A percentile compares a stretch with the other conserved stretches of the same genome.
These are phyloP conservation scores for Xylaria bambusicola DNA, from an alignment of 495 filamentous ascomycete species.

Conservation along the genomic window DNA sequence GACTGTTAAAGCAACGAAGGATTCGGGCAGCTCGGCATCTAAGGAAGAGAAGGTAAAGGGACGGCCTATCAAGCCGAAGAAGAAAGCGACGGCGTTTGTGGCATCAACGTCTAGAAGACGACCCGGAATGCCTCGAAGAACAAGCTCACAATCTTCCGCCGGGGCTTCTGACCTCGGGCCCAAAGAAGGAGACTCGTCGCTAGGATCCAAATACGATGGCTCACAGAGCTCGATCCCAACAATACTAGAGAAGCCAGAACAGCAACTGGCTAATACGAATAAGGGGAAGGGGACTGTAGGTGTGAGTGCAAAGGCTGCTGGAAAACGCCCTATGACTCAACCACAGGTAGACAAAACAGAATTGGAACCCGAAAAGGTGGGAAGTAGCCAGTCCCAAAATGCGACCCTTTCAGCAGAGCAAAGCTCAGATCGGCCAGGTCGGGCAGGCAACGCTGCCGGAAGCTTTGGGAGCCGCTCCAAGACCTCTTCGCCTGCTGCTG, in stretches of 20 bases:
- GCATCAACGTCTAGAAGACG: constrained; percentile 39
- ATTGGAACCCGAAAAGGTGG: constrained; percentile 19
- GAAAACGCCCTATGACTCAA: constrained; percentile 35
- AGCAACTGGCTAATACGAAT: constrained; percentile 1
- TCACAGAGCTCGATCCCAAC: constrained; percentile 23
- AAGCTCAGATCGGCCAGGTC: constrained; percentile 13
- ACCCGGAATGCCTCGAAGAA: constrained; percentile 40
- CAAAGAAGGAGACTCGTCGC: constrained; percentile 26
- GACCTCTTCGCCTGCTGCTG: constrained; percentile 3
- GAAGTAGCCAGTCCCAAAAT: constrained; percentile 5
- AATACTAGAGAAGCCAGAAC: constrained; percentile 20
- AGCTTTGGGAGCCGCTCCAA: constrained; percentile 17
- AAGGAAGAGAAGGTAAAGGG: constrained; percentile 31
- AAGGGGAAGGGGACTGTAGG: constrained; percentile 12
- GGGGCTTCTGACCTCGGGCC: constrained; percentile 26
- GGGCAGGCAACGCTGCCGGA: constrained; percentile 11
- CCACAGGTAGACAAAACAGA: constrained; percentile 19
- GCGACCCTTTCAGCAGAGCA: not conserved
- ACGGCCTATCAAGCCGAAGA: constrained; percentile 29
- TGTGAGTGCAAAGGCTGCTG: constrained; percentile 40
- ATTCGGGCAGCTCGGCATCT: constrained; percentile 26
- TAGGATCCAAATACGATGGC: constrained; percentile 24
- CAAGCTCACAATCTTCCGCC: constrained; percentile 45
- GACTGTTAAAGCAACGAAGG: constrained; percentile 24
- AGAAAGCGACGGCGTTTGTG: constrained; percentile 34